A percentile compares a stretch with the other conserved stretches of the same genome.
Evolutionary conservation across 306 rosid species (phyloP).

Genomic region (Fragaria vesca): DNA sequence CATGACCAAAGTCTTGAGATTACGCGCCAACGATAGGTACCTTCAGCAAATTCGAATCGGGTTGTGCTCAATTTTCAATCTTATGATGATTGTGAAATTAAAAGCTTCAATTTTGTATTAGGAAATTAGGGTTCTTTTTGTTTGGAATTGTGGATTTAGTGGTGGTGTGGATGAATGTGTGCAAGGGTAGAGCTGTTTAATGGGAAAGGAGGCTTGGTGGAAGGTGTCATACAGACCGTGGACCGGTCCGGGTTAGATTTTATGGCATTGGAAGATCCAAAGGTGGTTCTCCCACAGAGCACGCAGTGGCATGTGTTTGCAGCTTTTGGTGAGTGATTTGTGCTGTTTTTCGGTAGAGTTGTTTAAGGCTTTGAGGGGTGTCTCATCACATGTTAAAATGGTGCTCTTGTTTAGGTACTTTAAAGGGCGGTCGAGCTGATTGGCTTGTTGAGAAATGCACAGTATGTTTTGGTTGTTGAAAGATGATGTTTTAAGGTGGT

Average conservation of each 20-base stretch:
- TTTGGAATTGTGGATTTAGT: constrained; percentile 10
- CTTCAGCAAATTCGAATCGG: neutral
- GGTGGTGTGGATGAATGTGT: constrained; percentile 30
- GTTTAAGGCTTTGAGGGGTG: constrained; percentile 16
- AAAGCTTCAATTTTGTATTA: neutral
- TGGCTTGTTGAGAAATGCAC: constrained; percentile 99
- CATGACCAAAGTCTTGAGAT: constrained; percentile 84
- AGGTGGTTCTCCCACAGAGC: constrained; percentile 53
- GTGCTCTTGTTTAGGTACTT: constrained; percentile 54
- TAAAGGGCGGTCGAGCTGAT: constrained; percentile 92
- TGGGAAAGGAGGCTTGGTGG: constrained; percentile 83
- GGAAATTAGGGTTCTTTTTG: neutral
- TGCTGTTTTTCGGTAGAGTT: constrained; percentile 9
- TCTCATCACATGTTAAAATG: constrained; percentile 21
- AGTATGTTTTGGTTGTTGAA: constrained; percentile 38
- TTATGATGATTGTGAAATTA: neutral
- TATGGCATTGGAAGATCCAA: constrained; percentile 66
- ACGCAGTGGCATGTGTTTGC: constrained; percentile 74
- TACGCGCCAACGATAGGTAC: constrained; percentile 71
- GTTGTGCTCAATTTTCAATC: neutral
- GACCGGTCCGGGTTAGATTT: constrained; percentile 64
- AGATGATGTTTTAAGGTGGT: constrained; percentile 25
- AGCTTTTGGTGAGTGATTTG: constrained; percentile 60
- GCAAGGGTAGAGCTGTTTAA: constrained; percentile 90
- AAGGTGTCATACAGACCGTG: constrained; percentile 66